These are phyloP conservation scores for Podila clonocystis DNA, from an alignment of 192 early-diverging fungal genomes.

Conservation along the genomic window DNA sequence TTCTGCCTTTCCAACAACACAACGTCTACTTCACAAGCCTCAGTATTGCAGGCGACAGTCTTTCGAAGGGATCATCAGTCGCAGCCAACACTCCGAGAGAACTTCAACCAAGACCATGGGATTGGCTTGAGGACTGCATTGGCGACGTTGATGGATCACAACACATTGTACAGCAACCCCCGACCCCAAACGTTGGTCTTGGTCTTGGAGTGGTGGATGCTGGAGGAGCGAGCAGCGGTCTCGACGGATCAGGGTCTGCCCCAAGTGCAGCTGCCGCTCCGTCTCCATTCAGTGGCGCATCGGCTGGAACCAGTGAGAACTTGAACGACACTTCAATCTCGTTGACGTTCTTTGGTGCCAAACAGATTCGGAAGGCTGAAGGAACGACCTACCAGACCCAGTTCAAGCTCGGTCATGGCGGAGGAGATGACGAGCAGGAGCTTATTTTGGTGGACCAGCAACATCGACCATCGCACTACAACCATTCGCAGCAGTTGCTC, in stretches of 20 bases:
- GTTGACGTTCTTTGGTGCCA: conserved; percentile 43
- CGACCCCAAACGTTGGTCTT: conserved; percentile 18
- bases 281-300: not conserved
- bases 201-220: conserved; percentile 25
- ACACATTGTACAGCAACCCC: not conserved
- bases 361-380: conserved; percentile 36
- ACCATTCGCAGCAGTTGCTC: conserved; percentile 36
- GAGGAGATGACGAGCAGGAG: conserved; percentile 37
- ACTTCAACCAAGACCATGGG: conserved; percentile 60
- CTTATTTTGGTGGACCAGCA: conserved; percentile 31
- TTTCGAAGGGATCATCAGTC: conserved; percentile 14
- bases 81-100: conserved; percentile 29
- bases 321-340: conserved; percentile 44
- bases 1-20: conserved; percentile 62
- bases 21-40: conserved; percentile 63
- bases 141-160: conserved; percentile 48
- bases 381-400: conserved; percentile 45
- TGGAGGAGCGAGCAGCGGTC: not conserved
- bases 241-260: conserved; percentile 2
- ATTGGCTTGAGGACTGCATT: conserved; percentile 64
- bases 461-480: conserved; percentile 27
- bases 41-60: conserved; percentile 32
- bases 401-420: conserved; percentile 42
- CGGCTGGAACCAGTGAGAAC: conserved; percentile 13
- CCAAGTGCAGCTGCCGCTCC: not conserved